Conservation (phyloP, 2,329 filamentous ascomycete genomes). For the Huntiella abstrusa region DNA sequence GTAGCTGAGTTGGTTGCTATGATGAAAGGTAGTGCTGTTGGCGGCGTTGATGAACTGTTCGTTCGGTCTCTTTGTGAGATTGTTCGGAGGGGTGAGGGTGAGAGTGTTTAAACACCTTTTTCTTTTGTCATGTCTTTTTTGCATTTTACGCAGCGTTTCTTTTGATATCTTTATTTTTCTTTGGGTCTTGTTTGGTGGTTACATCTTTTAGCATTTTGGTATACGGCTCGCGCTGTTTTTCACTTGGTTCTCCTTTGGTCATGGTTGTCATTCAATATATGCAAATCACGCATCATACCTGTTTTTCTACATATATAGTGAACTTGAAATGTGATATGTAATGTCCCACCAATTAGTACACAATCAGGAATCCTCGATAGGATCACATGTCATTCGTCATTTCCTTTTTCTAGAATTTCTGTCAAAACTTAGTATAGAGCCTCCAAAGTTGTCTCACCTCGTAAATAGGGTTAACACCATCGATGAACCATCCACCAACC, state of each 20-base stretch:
- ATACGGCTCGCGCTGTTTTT: too few relatives aligned
- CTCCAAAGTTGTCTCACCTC: background rate
- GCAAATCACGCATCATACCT: background rate
- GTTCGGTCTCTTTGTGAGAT: constrained; percentile 10
- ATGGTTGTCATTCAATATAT: background rate
- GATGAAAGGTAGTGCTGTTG: constrained; percentile 17
- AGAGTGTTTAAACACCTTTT: constrained; percentile 1
- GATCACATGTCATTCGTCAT: background rate
- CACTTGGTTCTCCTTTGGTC: background rate
- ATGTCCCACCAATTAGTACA: background rate
- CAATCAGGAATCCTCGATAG: background rate
- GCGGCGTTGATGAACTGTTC: constrained; percentile 7
- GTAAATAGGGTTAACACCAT: background rate
- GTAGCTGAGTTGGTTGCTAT: constrained; percentile 32
- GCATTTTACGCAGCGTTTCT: background rate
- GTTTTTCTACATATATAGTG: background rate
- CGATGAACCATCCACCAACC: background rate
- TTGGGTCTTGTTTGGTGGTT: constrained; percentile 1
- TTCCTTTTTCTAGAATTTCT: background rate
- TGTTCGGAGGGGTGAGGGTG: constrained; percentile 9
- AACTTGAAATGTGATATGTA: background rate
- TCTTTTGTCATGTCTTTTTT: constrained; percentile 6
- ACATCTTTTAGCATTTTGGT: background rate
- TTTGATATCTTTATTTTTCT: background rate
- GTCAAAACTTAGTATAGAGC: background rate